Base-by-base conservation (phyloP, 495 filamentous ascomycete genomes). In the Xylaria curta region DNA sequence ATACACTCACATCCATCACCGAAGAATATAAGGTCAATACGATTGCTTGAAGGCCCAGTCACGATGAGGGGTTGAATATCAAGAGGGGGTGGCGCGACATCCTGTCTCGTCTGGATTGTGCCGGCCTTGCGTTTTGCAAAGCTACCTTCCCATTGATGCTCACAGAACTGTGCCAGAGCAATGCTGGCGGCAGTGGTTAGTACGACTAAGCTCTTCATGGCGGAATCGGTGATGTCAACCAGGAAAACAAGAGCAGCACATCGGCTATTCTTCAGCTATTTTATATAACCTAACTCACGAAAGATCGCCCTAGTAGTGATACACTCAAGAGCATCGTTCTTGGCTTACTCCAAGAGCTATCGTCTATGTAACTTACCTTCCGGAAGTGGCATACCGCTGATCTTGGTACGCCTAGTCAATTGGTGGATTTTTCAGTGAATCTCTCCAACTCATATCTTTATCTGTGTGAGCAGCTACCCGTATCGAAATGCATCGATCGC, bases 41-140 rank as follows among this genome's bases (percentile, higher is more conserved):
- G 75, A 40, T 77, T 77, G 33, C 61, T 70, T 42, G 73, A 74
- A 5, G 75, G 75, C 8, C 75, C 75, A 53, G 73, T 77, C 15
- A 75, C 73, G 44, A 77, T 77, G 66, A 77, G 75, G 40, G 75
- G 75, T 28, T 66, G 72, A 36, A 77, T 77, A 9, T 77, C 75
- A 17, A 77, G 74, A 33, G 74, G 71, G 19, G 75, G 75, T 51
- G 75, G 71, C 31, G 69, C 61, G 44, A 70, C 66, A 65, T 73
- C 15, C 17, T 72, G 69, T 36, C 64, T 76, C 24, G 40, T 68
- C 24, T 68, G 73, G 0, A 72, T 33, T 53, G 75, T 69, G 44
- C 70, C 71, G 10, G 71, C 61, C 38, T 68, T 49, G 24, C 68
- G 71, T 5, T 64, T 44, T 61, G 75, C 75, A 24, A 73, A 77